phyloP scores from a whole-genome alignment of 73 alveolate genomes.

The Durusdinium trenchii region DNA sequence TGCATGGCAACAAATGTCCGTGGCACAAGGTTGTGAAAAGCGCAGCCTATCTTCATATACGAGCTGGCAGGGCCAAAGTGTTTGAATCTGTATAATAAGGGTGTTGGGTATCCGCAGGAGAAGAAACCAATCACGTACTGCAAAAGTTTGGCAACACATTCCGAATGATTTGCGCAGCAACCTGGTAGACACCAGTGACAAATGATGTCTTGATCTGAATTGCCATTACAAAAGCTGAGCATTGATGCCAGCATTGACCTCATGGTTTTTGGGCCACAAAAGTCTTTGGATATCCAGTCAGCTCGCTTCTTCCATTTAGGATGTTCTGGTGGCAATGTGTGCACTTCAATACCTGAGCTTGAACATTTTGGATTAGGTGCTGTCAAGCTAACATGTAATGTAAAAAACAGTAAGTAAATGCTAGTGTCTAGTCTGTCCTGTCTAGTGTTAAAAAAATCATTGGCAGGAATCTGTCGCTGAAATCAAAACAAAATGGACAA shows the following conservation, averaged over 20 bases:
- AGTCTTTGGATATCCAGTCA: neutral
- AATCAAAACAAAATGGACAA: neutral
- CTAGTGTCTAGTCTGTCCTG: too few species aligned
- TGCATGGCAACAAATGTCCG: neutral
- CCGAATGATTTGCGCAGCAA: neutral
- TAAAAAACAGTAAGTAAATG: too few species aligned
- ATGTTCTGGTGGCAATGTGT: neutral
- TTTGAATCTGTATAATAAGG: slow-evolving; percentile 1
- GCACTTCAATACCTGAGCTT: neutral
- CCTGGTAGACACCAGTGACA: slow-evolving; percentile 1
- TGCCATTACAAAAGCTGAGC: neutral
- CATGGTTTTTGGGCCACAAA: neutral
- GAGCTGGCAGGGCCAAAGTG: slow-evolving; percentile 37
- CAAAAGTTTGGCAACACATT: neutral
- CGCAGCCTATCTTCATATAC: neutral
- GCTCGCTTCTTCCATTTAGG: neutral
- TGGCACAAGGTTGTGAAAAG: neutral
- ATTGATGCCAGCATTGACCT: neutral
- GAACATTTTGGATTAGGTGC: too few species aligned
- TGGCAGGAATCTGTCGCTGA: neutral
- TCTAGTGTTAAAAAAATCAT: neutral
- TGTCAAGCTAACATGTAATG: too few species aligned
- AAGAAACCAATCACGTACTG: neutral
- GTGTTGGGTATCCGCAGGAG: neutral
- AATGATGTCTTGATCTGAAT: neutral